Base-by-base conservation (phyloP, 495 filamentous ascomycete genomes). In the Trichoderma erinaceum region DNA sequence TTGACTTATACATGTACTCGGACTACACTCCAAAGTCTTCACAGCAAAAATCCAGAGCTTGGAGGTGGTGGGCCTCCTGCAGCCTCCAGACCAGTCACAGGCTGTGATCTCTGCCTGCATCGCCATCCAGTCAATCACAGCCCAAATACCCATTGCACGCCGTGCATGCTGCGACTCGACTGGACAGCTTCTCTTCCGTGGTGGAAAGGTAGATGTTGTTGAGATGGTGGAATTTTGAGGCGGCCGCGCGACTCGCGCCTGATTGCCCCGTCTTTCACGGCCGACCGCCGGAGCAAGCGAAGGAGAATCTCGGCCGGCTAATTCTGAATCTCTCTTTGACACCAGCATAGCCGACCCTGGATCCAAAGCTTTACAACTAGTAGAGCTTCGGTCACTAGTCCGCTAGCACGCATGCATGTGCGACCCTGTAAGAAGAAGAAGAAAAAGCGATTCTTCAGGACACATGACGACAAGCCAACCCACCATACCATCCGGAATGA, bases 241-340 rank as follows among this genome's bases (percentile, higher is more conserved):
- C 56, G n/a, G 23, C 11, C 56, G 56, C 56, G 56, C 56, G 56
- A 32, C 16, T 61, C 56, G 56, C 56, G 56, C 56, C 12, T 61
- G 23, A n/a, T 1, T 56, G 16, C 56, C 25, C 56, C 27, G 6
- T 25, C 23, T 61, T 61, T 32, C 25, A 32, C 56, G 56, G 56
- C 56, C 56, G 56, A 61, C 56, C 23, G 56, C 56, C 56, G 56
- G 56, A 61, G 27, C 23, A 61, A 23, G 56, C 56, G 23, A 29
- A 32, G 56, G 56, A 61, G 25, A 61, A 61, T 61, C 50, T 56
- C 56, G 56, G 56, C 56, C 56, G 56, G 56, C 56, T 61, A 61
- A 32, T 61, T 29, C 56, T 61, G 56, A 15, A 52, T 21, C n/a
- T 21, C 48, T 52, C 18, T n/a, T n/a, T 25, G 48, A n/a, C n/a